Percentiles rank a stretch among this genome's conserved stretches.
Evolutionary conservation across 495 filamentous ascomycete species (phyloP).

Genomic region (Penicillium mononematosum): DNA sequence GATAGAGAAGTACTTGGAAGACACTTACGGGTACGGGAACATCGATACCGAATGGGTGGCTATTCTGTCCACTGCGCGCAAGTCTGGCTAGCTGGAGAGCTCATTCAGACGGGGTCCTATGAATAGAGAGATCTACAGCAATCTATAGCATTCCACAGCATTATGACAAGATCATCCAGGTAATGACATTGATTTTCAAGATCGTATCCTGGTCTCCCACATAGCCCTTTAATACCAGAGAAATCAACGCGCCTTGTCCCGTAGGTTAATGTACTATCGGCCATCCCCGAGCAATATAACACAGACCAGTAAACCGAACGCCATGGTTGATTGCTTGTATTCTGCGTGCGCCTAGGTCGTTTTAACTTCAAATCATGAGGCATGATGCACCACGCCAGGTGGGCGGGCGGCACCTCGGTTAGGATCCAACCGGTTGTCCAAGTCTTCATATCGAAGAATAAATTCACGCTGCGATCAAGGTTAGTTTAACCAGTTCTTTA

Average conservation of each 20-base stretch:
- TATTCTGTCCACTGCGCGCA: slow-evolving; percentile 36
- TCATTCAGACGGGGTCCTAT: not conserved
- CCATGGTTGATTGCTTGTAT: slow-evolving; percentile 33
- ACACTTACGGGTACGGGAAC: slow-evolving; percentile 32
- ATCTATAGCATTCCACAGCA: not conserved
- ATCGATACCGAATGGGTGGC: slow-evolving; percentile 35
- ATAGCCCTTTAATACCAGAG: slow-evolving; percentile 25
- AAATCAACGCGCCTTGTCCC: slow-evolving; percentile 33
- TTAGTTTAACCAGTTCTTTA: not conserved
- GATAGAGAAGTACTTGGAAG: slow-evolving; percentile 32
- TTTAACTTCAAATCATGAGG: slow-evolving; percentile 36
- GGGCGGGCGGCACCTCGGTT: slow-evolving; percentile 36
- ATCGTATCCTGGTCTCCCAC: slow-evolving; percentile 30
- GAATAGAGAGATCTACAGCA: not conserved
- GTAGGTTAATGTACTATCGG: slow-evolving; percentile 29
- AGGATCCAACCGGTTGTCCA: slow-evolving; percentile 59
- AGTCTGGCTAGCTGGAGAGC: slow-evolving; percentile 17
- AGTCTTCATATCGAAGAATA: slow-evolving; percentile 72
- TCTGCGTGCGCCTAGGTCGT: slow-evolving; percentile 9
- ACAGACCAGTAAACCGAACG: slow-evolving; percentile 40
- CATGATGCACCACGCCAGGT: slow-evolving; percentile 39
- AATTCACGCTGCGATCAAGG: slow-evolving; percentile 61
- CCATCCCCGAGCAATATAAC: slow-evolving; percentile 29
- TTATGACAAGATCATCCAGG: slow-evolving; percentile 24
- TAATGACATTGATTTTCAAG: slow-evolving; percentile 26